phyloP scores from a whole-genome alignment of 2,329 filamentous ascomycete species.

The Colletotrichum horii region DNA sequence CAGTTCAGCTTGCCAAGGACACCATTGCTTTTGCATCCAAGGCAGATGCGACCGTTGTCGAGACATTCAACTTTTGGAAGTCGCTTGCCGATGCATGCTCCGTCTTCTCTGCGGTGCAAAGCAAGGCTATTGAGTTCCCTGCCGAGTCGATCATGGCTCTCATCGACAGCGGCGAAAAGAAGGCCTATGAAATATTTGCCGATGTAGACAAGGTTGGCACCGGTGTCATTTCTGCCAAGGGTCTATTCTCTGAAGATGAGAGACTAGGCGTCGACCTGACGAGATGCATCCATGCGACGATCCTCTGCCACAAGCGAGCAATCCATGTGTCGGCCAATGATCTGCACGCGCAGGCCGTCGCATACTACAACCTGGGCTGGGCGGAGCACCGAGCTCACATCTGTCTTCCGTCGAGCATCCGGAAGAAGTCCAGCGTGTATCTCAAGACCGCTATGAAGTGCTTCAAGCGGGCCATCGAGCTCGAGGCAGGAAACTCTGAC shows the following conservation, averaged over 20 bases:
- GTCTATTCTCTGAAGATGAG: constrained; percentile 51
- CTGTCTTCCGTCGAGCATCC: constrained; percentile 59
- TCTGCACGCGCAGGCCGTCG: constrained; percentile 87
- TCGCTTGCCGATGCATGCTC: constrained; percentile 87
- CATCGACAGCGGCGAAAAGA: constrained; percentile 57
- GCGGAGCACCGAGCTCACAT: constrained; percentile 83
- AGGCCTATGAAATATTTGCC: constrained; percentile 65
- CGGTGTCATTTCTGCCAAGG: constrained; percentile 49
- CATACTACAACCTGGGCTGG: constrained; percentile 97
- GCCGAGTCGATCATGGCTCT: constrained; percentile 60
- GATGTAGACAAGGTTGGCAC: constrained; percentile 70
- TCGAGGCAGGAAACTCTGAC: constrained; percentile 91
- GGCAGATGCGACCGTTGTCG: constrained; percentile 64
- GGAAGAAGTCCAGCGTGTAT: constrained; percentile 69
- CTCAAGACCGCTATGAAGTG: constrained; percentile 83
- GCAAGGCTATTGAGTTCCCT: constrained; percentile 68
- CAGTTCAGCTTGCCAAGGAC: constrained; percentile 71
- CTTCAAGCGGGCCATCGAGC: constrained; percentile 95
- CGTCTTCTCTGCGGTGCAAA: constrained; percentile 80
- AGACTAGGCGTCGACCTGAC: constrained; percentile 56
- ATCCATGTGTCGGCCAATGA: constrained; percentile 77
- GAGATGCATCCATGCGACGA: constrained; percentile 70
- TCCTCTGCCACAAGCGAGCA: constrained; percentile 87
- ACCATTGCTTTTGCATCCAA: constrained; percentile 71
- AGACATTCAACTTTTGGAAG: constrained; percentile 96